Conservation (phyloP, 1,284 basidiomycete species). For the Austroboletus sp. region DNA sequence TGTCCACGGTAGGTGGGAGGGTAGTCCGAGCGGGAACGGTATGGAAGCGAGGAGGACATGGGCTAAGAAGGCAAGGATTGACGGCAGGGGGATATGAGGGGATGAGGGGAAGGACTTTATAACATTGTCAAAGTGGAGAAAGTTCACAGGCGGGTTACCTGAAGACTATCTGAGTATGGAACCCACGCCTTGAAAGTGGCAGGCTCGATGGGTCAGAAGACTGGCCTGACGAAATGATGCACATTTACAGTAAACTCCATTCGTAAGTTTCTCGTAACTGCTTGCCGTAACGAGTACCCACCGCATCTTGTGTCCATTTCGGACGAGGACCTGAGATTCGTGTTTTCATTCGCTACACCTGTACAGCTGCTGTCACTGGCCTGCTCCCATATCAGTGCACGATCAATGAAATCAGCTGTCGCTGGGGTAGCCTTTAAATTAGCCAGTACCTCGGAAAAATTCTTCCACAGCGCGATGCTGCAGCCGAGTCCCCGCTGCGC, state of each 20-base stretch:
- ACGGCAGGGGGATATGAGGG: conserved; percentile 16
- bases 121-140: conserved; percentile 23
- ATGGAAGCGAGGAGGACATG: neutral
- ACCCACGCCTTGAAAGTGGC: conserved; percentile 26
- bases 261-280: conserved; percentile 25
- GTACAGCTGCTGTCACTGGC: conserved; percentile 1
- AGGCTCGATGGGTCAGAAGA: conserved; percentile 31
- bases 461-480: conserved; percentile 1
- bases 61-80: conserved; percentile 10
- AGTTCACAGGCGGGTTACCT: conserved; percentile 19
- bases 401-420: conserved; percentile 27
- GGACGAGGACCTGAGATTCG: conserved; percentile 20
- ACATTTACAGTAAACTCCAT: conserved; percentile 28
- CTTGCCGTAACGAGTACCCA: conserved; percentile 28
- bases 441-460: conserved; percentile 4
- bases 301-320: conserved; percentile 24
- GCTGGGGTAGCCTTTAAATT: conserved; percentile 3
- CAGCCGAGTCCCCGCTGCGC: conserved; percentile 4
- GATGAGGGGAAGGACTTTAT: conserved; percentile 25
- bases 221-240: conserved; percentile 25
- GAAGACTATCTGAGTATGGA: conserved; percentile 24
- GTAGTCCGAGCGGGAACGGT: neutral
- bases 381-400: conserved; percentile 13
- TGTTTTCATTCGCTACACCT: conserved; percentile 16
- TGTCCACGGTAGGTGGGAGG: conserved; percentile 7